Percentiles rank a stretch among this genome's conserved stretches.
phyloP scores from a whole-genome alignment of 768 basidiomycete species.

The Russula sp. region DNA sequence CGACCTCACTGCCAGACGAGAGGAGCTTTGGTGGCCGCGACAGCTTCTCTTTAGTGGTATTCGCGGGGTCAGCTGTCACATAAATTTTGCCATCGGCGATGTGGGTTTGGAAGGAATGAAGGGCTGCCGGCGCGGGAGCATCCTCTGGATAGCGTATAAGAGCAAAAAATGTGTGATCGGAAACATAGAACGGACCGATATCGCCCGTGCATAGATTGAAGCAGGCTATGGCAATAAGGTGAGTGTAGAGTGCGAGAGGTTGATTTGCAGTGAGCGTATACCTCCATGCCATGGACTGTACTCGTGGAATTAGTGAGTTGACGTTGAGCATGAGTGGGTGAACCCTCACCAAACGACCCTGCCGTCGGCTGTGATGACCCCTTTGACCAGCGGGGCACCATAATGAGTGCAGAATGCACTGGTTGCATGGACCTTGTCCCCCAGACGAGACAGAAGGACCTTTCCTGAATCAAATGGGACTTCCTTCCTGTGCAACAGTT shows the following conservation, averaged over 20 bases:
- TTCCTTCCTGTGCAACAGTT: constrained; percentile 54
- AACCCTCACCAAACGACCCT: constrained; percentile 63
- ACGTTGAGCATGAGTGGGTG: not conserved
- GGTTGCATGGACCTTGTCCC: constrained; percentile 69
- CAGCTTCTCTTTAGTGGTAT: constrained; percentile 60
- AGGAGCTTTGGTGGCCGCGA: constrained; percentile 52
- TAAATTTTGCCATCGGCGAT: constrained; percentile 66
- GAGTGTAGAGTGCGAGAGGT: not conserved
- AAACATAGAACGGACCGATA: constrained; percentile 44
- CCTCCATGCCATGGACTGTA: constrained; percentile 83
- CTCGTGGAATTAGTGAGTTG: not conserved
- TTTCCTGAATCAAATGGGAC: constrained; percentile 72
- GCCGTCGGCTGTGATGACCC: constrained; percentile 71
- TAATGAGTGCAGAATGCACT: constrained; percentile 89
- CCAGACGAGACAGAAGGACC: constrained; percentile 69
- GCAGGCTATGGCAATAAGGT: constrained; percentile 46
- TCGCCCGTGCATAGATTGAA: constrained; percentile 83
- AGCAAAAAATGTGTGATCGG: constrained; percentile 12
- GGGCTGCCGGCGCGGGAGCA: constrained; percentile 71
- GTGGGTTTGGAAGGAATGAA: constrained; percentile 70
- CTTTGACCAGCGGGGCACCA: constrained; percentile 80
- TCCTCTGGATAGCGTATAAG: constrained; percentile 50
- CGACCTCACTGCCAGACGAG: constrained; percentile 38
- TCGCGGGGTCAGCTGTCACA: constrained; percentile 60
- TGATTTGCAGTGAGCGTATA: constrained; percentile 26